These are phyloP conservation scores for Aspergillus baeticus DNA, from an alignment of 495 filamentous ascomycete species.

Conservation along the genomic window DNA sequence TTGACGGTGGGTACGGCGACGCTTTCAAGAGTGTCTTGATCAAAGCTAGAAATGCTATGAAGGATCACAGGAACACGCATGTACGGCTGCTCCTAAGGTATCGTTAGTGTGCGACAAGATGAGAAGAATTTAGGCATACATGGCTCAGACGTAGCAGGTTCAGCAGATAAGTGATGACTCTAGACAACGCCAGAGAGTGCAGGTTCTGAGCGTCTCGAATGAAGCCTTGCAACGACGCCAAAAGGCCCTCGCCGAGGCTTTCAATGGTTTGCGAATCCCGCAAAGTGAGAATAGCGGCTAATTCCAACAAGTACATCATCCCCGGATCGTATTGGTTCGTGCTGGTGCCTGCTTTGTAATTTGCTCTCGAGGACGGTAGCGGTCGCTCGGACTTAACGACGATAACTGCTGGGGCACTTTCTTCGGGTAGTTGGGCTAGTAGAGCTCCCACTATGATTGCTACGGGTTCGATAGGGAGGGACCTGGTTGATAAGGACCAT, in stretches of 20 bases:
- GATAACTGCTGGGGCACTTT: constrained; percentile 77
- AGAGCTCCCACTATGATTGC: constrained; percentile 69
- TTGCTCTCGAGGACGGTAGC: constrained; percentile 42
- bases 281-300: constrained; percentile 81
- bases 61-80: constrained; percentile 89
- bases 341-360: constrained; percentile 49
- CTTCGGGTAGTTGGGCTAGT: constrained; percentile 81
- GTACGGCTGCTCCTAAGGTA: constrained; percentile 76
- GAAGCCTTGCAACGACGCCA: constrained; percentile 75
- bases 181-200: constrained; percentile 77
- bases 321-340: constrained; percentile 78
- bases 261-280: constrained; percentile 71
- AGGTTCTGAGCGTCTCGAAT: constrained; percentile 74
- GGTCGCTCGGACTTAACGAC: constrained; percentile 82
- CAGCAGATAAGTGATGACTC: constrained; percentile 83
- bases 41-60: constrained; percentile 85
- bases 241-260: constrained; percentile 71
- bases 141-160: constrained; percentile 82
- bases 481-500: constrained; percentile 41
- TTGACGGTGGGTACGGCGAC: constrained; percentile 72
- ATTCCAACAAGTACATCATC: constrained; percentile 82
- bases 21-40: constrained; percentile 71
- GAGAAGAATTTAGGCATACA: constrained; percentile 49
- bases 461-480: constrained; percentile 66
- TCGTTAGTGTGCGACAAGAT: constrained; percentile 26